These are phyloP conservation scores for Cydonia oblonga DNA, from an alignment of 331 rosid genomes.

Conservation along the genomic window DNA sequence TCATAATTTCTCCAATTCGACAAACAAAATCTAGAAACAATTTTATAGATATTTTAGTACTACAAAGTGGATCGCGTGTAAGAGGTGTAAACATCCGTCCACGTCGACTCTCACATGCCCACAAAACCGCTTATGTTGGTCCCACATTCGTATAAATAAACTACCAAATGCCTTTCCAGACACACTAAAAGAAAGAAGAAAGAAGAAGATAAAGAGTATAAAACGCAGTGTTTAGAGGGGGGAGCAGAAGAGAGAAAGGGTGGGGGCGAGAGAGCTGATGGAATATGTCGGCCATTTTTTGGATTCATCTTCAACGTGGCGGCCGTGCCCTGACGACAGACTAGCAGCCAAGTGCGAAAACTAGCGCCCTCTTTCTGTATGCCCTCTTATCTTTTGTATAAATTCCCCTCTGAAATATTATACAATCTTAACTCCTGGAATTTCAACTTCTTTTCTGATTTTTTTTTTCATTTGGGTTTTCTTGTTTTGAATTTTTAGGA, in stretches of 20 bases:
- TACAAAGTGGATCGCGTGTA: not conserved
- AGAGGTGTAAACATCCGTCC: conserved; percentile 16
- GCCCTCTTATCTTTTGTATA: too few relatives aligned
- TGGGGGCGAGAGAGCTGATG: conserved; percentile 27
- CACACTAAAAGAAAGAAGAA: not conserved
- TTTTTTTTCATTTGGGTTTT: not conserved
- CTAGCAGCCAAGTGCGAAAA: conserved; percentile 81
- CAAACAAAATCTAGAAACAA: not conserved
- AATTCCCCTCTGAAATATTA: not conserved
- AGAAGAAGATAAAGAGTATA: too few relatives aligned
- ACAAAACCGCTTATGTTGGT: conserved; percentile 17
- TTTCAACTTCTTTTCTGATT: not conserved
- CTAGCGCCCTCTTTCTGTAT: not conserved
- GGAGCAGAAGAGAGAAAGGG: not conserved
- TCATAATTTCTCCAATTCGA: too few relatives aligned
- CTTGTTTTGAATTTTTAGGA: not conserved
- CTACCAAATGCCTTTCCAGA: conserved; percentile 11
- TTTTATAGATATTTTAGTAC: not conserved
- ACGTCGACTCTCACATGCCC: conserved; percentile 21
- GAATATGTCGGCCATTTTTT: conserved; percentile 86
- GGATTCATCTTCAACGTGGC: conserved; percentile 87
- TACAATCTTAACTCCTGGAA: not conserved
- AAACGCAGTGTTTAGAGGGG: not conserved
- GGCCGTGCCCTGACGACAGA: conserved; percentile 49
- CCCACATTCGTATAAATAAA: not conserved